Evolutionary conservation across 2,329 filamentous ascomycete genomes (phyloP).

Genomic region (Colletotrichum sp.): DNA sequence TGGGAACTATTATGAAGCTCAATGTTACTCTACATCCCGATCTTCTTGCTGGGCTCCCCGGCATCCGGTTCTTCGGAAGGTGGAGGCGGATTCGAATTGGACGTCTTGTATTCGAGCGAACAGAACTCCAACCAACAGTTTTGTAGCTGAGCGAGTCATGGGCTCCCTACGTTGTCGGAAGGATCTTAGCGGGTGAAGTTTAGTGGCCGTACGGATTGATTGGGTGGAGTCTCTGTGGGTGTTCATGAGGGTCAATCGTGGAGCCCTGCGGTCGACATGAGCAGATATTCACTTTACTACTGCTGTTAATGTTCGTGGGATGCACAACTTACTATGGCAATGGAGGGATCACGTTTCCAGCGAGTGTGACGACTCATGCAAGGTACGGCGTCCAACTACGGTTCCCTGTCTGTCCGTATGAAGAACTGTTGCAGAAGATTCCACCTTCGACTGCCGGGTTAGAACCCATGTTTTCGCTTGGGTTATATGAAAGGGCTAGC

Average conservation of each 20-base stretch:
- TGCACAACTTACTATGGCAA: not conserved
- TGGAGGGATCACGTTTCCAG: not conserved
- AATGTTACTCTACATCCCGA: not conserved
- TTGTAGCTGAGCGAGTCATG: not conserved
- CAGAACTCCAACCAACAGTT: not conserved
- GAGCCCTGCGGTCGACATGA: not conserved
- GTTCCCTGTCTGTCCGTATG: not conserved
- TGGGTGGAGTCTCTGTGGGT: not conserved
- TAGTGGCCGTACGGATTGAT: not conserved
- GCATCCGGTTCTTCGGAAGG: not conserved
- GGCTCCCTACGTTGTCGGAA: not conserved
- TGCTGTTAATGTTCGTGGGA: not conserved
- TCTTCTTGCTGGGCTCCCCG: not conserved
- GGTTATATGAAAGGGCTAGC: not conserved
- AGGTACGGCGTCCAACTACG: not conserved
- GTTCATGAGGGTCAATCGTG: not conserved
- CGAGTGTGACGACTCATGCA: not conserved
- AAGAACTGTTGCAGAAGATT: not conserved
- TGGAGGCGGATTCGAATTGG: not conserved
- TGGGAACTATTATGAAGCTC: not conserved
- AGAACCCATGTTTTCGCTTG: not conserved
- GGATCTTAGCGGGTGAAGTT: not conserved
- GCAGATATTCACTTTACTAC: not conserved
- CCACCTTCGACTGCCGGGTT: not conserved
- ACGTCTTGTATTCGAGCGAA: not conserved